phyloP scores from a whole-genome alignment of 2,329 filamentous ascomycete genomes.

The Phaeosphaeriaceae sp. region DNA sequence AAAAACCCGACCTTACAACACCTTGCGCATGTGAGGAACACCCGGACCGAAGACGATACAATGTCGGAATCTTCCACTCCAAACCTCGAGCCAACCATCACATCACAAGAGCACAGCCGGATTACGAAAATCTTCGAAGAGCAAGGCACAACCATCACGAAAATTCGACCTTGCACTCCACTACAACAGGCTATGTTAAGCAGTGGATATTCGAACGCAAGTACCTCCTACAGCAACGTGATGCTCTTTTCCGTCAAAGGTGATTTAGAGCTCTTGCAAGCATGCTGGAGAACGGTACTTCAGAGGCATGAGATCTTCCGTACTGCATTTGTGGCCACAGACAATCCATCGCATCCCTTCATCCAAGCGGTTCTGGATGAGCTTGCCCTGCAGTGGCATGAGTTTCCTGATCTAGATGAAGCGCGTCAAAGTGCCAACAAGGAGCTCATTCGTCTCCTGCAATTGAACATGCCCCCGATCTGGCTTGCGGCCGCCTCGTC shows the following conservation, averaged over 20 bases:
- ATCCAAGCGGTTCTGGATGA: constrained; percentile 73
- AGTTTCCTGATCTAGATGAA: neutral
- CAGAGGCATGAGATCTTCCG: constrained; percentile 77
- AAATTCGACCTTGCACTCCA: constrained; percentile 81
- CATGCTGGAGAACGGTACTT: constrained; percentile 70
- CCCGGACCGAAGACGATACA: neutral
- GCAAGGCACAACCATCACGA: constrained; percentile 44
- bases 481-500: constrained; percentile 37
- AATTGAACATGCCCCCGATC: constrained; percentile 43
- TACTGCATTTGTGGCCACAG: constrained; percentile 76
- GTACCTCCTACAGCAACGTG: constrained; percentile 74
- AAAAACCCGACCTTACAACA: constrained; percentile 71
- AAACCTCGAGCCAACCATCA: constrained; percentile 21
- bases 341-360: constrained; percentile 67
- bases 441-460: constrained; percentile 51
- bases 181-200: constrained; percentile 89
- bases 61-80: neutral
- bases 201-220: constrained; percentile 54
- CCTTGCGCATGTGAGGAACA: constrained; percentile 53
- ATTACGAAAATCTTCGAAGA: constrained; percentile 22
- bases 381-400: constrained; percentile 34
- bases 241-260: constrained; percentile 69
- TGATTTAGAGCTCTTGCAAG: constrained; percentile 59
- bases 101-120: constrained; percentile 13
- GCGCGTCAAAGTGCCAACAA: constrained; percentile 17